Base-by-base conservation (phyloP, 768 basidiomycete species). In the Mrakia blollopis region DNA sequence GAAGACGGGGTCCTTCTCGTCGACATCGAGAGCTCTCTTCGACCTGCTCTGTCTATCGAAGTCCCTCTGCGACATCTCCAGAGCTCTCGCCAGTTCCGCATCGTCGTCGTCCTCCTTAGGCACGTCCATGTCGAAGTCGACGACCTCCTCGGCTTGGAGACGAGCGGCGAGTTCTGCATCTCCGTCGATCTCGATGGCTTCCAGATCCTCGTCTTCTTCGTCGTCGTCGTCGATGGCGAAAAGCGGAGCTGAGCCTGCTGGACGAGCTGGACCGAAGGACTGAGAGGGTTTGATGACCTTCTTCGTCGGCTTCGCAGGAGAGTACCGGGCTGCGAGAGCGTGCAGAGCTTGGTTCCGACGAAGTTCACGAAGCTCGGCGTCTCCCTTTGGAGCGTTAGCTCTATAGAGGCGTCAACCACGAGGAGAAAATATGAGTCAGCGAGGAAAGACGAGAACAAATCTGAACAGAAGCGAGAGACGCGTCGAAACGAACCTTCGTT, bases 321-420 rank as follows among this genome's bases (percentile, higher is more conserved):
- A 82, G 68, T 86, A 84, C 63, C 90, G 87, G 44, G 85, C 25
- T 85, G 86, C 81, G 68, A 91, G 86, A 16, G 89, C 89, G 11
- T 87, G 84, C 44, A 92, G 83, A 1, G 90, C 90, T 85, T 88
- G 87, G 44, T 85, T 86, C 57, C 87, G 86, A 76, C 87, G 89
- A 80, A 88, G 89, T 80, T 88, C 87, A 60, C 87, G 87, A 76
- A 91, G 83, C 80, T 92, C 91, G 5, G 87, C 84, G 81, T 92
- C 91, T 32, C 85, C 83, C 3, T 81, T 79, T 30, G 73, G 37
- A 65, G 68, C 18, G 50, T 78, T 47, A 57, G 73, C 35, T 63
- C 80, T 76, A 61, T 5, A 35, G 28, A 30, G 10, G 25, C n/a
- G n/a, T n/a, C n/a, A n/a, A n/a, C n/a, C n/a, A 47, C 14, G 11